Percentiles rank a stretch among this genome's conserved stretches.
These are phyloP conservation scores for Coemansia sp. DNA, from an alignment of 192 early-diverging fungal genomes.

Conservation along the genomic window DNA sequence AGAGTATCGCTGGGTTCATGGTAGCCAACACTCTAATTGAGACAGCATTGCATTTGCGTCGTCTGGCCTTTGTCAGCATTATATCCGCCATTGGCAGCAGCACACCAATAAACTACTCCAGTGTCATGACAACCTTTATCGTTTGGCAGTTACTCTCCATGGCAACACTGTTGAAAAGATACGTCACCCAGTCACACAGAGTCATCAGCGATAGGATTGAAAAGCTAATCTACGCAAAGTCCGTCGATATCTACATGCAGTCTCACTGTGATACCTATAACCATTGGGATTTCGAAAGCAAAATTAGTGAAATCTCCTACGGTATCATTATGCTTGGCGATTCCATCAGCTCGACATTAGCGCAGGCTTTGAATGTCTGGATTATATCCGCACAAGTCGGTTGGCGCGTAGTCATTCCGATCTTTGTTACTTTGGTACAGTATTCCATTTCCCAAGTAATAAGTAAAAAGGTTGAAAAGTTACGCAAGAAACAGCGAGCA, in stretches of 20 bases:
- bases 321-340: not conserved
- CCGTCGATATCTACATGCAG: not conserved
- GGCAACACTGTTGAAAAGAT: not conserved
- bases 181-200: not conserved
- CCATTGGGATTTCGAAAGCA: not conserved
- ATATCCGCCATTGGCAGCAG: not conserved
- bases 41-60: not conserved
- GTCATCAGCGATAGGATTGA: not conserved
- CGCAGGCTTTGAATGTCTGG: slow-evolving; percentile 15
- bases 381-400: slow-evolving; percentile 21
- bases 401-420: slow-evolving; percentile 25
- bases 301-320: not conserved
- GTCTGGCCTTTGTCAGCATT: slow-evolving; percentile 10
- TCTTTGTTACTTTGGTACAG: slow-evolving; percentile 8
- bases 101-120: not conserved
- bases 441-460: slow-evolving; percentile 4
- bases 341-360: not conserved
- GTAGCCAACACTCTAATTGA: not conserved
- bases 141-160: slow-evolving; percentile 12
- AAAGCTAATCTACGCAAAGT: slow-evolving; percentile 3
- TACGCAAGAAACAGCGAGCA: not conserved
- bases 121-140: not conserved
- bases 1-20: not conserved
- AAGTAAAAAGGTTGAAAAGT: not conserved
- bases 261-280: not conserved